Conservation (phyloP, 2,329 filamentous ascomycete species). For the Tolypocladium nubicola region DNA sequence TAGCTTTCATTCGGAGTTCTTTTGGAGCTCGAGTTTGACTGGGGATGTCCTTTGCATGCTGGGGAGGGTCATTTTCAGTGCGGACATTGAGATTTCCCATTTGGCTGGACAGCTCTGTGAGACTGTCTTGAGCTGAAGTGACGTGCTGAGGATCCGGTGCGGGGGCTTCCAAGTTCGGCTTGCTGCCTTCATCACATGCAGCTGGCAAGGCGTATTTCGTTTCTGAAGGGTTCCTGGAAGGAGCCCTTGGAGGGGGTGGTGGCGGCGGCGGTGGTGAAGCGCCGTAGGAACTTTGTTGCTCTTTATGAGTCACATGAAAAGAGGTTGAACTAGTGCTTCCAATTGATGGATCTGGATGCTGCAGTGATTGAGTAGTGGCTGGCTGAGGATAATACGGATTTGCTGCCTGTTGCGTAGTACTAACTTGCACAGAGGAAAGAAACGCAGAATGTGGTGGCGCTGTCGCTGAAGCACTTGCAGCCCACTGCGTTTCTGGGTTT, state of each 20-base stretch:
- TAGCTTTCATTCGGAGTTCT: constrained; percentile 6
- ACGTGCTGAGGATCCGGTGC: neutral
- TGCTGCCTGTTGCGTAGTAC: no score
- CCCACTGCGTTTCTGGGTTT: no score
- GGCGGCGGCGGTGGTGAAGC: neutral
- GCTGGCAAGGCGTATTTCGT: neutral
- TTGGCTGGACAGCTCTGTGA: neutral
- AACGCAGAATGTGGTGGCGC: no score
- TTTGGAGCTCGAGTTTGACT: neutral
- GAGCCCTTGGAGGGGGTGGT: neutral
- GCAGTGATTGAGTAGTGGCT: no score
- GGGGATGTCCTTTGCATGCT: neutral
- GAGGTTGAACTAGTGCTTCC: no score
- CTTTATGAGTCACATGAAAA: no score
- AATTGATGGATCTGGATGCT: no score
- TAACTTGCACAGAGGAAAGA: no score
- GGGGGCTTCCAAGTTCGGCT: neutral
- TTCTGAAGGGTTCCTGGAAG: neutral
- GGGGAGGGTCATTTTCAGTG: neutral
- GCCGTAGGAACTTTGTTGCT: no score
- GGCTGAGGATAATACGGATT: no score
- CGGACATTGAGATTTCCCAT: neutral
- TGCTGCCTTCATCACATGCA: neutral
- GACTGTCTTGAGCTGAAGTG: neutral
- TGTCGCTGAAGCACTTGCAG: no score